Evolutionary conservation across 176 grass and related monocot species (phyloP), one percentile per base, ranked within the genome.

Genomic region (Bromus sterilis): DNA sequence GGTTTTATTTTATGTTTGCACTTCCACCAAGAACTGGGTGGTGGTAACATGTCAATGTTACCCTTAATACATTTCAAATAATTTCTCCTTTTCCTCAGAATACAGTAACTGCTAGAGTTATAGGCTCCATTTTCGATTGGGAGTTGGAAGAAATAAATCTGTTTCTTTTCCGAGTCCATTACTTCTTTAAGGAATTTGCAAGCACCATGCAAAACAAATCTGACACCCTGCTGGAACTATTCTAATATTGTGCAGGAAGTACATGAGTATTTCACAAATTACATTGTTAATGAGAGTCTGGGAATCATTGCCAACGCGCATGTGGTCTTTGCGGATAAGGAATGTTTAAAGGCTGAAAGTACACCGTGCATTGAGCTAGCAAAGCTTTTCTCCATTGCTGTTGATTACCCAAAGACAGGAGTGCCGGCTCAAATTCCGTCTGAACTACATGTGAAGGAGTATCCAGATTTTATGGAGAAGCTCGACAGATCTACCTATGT

Each of bases 391-490:
- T 93, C 95, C 18, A 51, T 95, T 72, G 95, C 95, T 48, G 95
- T 94, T 10, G 95, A 98, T 71, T 98, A 94, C 61, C 92, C 95
- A 53, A 98, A 98, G 81, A 98, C 92, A 41, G 95, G 95, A 78
- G 66, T 95, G 37, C 88, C 88, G 4, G 92, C 92, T 62, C 70
- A 58, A 68, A 95, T 94, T 83, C 95, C 92, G 7, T 55, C 29
- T 26, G 20, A 84, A 14, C 48, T 95, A 35, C 9, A 88, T 86
- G 92, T 91, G 39, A 95, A 76, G 61, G 90, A 93, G 67, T 98
- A 98, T 66, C 95, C 95, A 23, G 95, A 98, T 80, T 98, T 98
- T 31, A 98, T 98, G 95, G 95, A 94, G 71, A 98, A 98, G 77
- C 75, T 82, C 0, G 88, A 91, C 43, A 93, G 83, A 73, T 75